phyloP scores from a whole-genome alignment of 345 rosid species.

The Lumnitzera littorea region DNA sequence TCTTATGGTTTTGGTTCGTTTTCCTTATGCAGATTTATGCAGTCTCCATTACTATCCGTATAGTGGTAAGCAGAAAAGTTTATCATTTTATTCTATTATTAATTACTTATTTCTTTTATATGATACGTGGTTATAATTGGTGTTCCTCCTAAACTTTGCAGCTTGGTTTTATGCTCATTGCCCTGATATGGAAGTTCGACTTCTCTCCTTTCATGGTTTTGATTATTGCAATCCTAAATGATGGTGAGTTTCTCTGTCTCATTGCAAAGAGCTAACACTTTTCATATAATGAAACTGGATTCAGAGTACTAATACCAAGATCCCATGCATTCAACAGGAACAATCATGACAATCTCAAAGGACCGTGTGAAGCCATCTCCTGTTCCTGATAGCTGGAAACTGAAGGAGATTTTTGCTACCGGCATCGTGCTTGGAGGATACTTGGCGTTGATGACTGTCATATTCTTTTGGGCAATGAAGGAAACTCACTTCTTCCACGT shows the following conservation, averaged over 20 bases:
- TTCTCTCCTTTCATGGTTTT: constrained; percentile 49
- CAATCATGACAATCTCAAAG: constrained; percentile 49
- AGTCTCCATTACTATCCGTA: constrained; percentile 48
- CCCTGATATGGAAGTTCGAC: constrained; percentile 40
- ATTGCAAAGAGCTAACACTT: background rate
- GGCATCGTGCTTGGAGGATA: constrained; percentile 39
- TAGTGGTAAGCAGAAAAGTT: constrained; percentile 22
- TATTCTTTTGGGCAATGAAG: constrained; percentile 36
- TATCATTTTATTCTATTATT: background rate
- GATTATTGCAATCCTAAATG: constrained; percentile 41
- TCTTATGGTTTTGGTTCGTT: background rate
- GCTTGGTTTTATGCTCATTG: constrained; percentile 44
- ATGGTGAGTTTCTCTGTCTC: constrained; percentile 20
- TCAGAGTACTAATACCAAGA: background rate
- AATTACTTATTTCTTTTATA: background rate
- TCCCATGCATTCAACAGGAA: constrained; percentile 14
- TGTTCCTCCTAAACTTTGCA: constrained; percentile 7
- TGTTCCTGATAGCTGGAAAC: constrained; percentile 38
- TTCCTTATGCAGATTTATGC: constrained; percentile 30
- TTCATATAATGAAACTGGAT: background rate
- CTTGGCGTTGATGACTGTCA: constrained; percentile 32
- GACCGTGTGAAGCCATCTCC: constrained; percentile 49
- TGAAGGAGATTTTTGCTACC: constrained; percentile 40
- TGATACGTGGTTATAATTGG: background rate
- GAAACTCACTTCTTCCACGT: constrained; percentile 35